Base-by-base conservation (phyloP, 164 flowering plant genomes). In the Malania oleifera region DNA sequence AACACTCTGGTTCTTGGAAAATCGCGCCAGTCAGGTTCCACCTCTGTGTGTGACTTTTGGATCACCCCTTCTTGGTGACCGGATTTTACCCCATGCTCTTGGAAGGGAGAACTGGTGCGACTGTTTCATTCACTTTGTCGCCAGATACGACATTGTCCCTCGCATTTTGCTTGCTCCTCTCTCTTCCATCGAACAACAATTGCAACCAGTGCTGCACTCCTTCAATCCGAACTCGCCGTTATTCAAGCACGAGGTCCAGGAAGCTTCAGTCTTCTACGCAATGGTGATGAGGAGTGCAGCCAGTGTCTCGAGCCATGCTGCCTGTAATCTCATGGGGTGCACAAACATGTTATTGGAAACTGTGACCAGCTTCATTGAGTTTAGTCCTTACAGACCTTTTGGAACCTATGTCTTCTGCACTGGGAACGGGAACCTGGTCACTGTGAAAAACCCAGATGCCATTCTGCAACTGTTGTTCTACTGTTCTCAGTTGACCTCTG, bases 311-410 rank as follows among this genome's bases (percentile, higher is more conserved):
- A 84, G 75, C 75, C 70, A 74, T 37, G 78, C 77, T 11, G 89
- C 93, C 11, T 80, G 85, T 52, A 52, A 65, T n/a, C 64, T 76
- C 47, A 87, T 73, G 82, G 89, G 81, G 31, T 75, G 75, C 70
- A 75, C 86, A 27, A 82, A 80, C 55, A 29, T 64, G 58, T 45
- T 84, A 51, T 37, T 78, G 54, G 86, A 85, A 51, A 69, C 78
- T 3, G 49, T 86, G 3, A 60, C 77, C 0, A 74, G 66, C 43
- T 80, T 87, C 46, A 48, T 82, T 24, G 74, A 77, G 59, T 78
- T 85, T 7, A 82, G 93, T 61, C 91, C 95, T 41, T 87, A 84
- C 66, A 67, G 85, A 63, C 91, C 95, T 31, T 84, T 70, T 55
- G 97, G 97, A 8, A 82, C 74, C 6, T 84, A 67, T 58, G 60